Evolutionary conservation across 2,329 filamentous ascomycete species (phyloP), one percentile per base, ranked within the genome.

Genomic region (Fusarium solani-melongenae): DNA sequence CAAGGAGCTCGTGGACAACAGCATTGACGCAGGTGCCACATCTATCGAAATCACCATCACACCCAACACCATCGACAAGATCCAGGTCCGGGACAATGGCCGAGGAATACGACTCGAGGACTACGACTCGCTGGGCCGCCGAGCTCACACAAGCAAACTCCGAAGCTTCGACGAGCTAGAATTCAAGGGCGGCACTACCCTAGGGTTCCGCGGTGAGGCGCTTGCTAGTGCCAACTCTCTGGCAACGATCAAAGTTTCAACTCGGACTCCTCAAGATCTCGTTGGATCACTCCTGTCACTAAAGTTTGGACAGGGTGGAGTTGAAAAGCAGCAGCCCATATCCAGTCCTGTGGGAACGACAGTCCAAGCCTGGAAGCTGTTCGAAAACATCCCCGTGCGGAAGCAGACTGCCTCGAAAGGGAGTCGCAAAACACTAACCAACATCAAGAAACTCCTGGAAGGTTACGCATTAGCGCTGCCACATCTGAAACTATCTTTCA

Each of bases 121-220:
- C 78, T 89, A 91, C 39, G 82, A 87, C 17, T 79, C 86, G 6
- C 84, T 94, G 3, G 92, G 92, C n/a, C 87, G 87, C 62, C 86
- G 86, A n/a, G 89, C 91, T 33, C 89, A 92, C 76, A 95, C 93
- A 1, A 95, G 92, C 85, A 96, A 95, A 82, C 86, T 95, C 49
- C 84, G 83, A 57, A 84, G 83, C n/a, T 89, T 92, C 66, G 86
- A 89, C 0, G 92, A 95, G 58, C 83, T 95, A 39, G 84, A 83
- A 59, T 79, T 77, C 2, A 82, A 91, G 22, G 90, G 88, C 9
- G 87, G 88, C 1, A 84, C 83, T 49, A 91, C 87, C 34, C 86
- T 95, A n/a, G 93, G 93, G 2, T 96, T 95, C 77, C 89, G 93
- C 38, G 93, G 93, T 22, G 90, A 94, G 77, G 93, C 93, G 17